Percentiles rank a stretch among this genome's conserved stretches.
Evolutionary conservation across 441 rosid genomes (phyloP).

Genomic region (Viola pubescens): DNA sequence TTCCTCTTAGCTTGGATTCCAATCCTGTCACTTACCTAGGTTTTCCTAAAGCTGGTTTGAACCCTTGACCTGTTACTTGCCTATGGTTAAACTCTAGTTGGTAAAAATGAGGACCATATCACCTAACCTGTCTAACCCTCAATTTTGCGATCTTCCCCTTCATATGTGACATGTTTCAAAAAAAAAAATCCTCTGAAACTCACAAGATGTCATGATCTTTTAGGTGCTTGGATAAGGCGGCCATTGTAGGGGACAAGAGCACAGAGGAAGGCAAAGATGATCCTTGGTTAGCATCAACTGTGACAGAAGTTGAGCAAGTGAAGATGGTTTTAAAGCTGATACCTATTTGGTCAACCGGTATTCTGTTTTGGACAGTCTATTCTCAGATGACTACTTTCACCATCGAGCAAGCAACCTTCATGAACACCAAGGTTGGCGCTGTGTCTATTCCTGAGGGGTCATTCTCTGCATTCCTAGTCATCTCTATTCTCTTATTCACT

Average conservation of each 20-base stretch:
- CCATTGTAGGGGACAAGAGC: conserved; percentile 31
- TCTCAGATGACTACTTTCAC: conserved; percentile 92
- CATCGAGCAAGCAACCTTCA: conserved; percentile 66
- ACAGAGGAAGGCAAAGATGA: conserved; percentile 24
- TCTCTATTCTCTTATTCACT: conserved; percentile 67
- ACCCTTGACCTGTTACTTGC: too few relatives aligned
- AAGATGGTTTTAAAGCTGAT: conserved; percentile 62
- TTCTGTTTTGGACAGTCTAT: conserved; percentile 81
- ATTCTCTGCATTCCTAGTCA: conserved; percentile 50
- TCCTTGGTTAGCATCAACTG: conserved; percentile 58
- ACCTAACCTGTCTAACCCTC: too few relatives aligned
- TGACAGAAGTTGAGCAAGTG: conserved; percentile 79
- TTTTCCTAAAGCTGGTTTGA: too few relatives aligned
- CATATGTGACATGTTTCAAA: too few relatives aligned
- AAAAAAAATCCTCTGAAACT: background rate
- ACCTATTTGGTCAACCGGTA: conserved; percentile 85
- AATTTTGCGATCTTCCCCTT: too few relatives aligned
- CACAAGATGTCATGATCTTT: background rate
- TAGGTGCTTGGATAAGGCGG: conserved; percentile 81
- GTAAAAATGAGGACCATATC: too few relatives aligned
- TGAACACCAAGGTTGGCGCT: conserved; percentile 55
- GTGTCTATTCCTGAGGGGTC: conserved; percentile 60
- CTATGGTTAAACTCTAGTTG: too few relatives aligned
- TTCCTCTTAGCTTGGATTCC: too few relatives aligned
- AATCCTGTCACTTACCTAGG: too few relatives aligned